These are phyloP conservation scores for Hordeum pubiflorum DNA, from an alignment of 202 grass and related monocot species.

Conservation along the genomic window DNA sequence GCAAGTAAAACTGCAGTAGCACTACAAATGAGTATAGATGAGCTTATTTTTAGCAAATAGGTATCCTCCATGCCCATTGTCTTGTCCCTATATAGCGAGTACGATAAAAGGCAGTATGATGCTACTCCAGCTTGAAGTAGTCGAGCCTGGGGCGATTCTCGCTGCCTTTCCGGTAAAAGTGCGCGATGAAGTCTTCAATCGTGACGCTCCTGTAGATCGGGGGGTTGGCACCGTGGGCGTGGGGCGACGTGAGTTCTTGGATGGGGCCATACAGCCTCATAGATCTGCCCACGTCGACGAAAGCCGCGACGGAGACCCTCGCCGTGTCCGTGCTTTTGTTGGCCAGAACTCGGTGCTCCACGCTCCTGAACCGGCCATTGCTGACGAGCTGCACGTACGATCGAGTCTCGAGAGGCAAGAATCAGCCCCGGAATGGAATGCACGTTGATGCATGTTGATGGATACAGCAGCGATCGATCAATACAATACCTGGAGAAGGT, in stretches of 20 bases:
- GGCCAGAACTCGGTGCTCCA: slow-evolving; percentile 48
- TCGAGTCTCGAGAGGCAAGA: no score
- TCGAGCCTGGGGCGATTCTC: slow-evolving; percentile 16
- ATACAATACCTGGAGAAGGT: slow-evolving; percentile 35
- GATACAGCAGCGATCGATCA: not conserved
- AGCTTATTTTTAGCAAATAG: no score
- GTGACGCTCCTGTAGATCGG: slow-evolving; percentile 30
- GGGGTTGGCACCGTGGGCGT: not conserved
- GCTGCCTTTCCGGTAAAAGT: slow-evolving; percentile 11
- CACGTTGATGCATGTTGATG: not conserved
- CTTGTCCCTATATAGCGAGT: no score
- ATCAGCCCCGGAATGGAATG: no score
- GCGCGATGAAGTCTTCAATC: slow-evolving; percentile 16
- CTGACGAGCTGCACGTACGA: not conserved
- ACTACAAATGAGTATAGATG: no score
- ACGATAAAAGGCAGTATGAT: not conserved
- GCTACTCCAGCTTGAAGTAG: not conserved
- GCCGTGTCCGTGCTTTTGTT: slow-evolving; percentile 15
- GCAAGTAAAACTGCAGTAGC: no score
- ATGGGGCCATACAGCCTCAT: slow-evolving; percentile 30
- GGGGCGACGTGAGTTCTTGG: not conserved
- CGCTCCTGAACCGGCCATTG: slow-evolving; percentile 35
- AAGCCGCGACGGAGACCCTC: slow-evolving; percentile 43
- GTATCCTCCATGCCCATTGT: no score
- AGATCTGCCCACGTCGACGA: slow-evolving; percentile 14